Evolutionary conservation across 1,284 basidiomycete genomes (phyloP).

Genomic region (Phylloboletellus chloephorus): DNA sequence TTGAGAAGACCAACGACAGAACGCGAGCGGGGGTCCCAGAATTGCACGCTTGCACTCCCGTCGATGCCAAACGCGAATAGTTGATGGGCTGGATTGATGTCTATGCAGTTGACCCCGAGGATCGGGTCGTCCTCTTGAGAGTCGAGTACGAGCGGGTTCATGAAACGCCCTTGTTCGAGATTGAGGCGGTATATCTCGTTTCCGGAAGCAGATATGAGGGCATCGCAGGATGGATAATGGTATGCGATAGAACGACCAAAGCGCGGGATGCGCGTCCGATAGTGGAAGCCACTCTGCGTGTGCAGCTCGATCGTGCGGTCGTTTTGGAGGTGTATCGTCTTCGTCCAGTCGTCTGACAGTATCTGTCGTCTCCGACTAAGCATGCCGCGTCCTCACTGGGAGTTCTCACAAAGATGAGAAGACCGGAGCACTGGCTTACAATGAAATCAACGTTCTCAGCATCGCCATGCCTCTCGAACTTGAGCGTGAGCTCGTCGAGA

Average conservation of each 20-base stretch:
- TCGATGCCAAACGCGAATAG: slow-evolving; percentile 88
- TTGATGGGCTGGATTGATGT: slow-evolving; percentile 93
- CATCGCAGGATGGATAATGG: slow-evolving; percentile 80
- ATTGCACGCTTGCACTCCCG: slow-evolving; percentile 80
- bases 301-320: slow-evolving; percentile 95
- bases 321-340: slow-evolving; percentile 93
- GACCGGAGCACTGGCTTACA: slow-evolving; percentile 61
- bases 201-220: slow-evolving; percentile 72
- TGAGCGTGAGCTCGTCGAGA: slow-evolving; percentile 85
- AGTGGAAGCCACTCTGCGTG: slow-evolving; percentile 90
- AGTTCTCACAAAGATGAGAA: neutral
- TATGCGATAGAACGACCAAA: slow-evolving; percentile 93
- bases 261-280: slow-evolving; percentile 88
- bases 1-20: slow-evolving; percentile 69
- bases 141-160: slow-evolving; percentile 69
- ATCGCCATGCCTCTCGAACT: slow-evolving; percentile 96
- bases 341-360: slow-evolving; percentile 98
- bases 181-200: slow-evolving; percentile 92
- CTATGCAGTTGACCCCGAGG: slow-evolving; percentile 84
- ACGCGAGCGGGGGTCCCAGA: slow-evolving; percentile 95
- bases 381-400: neutral
- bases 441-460: slow-evolving; percentile 97
- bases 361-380: slow-evolving; percentile 49
- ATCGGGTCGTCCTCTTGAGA: slow-evolving; percentile 47
- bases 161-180: slow-evolving; percentile 91